A percentile compares a stretch with the other conserved stretches of the same genome.
Conservation (phyloP, 306 rosid species). For the Lupinus albus region DNA sequence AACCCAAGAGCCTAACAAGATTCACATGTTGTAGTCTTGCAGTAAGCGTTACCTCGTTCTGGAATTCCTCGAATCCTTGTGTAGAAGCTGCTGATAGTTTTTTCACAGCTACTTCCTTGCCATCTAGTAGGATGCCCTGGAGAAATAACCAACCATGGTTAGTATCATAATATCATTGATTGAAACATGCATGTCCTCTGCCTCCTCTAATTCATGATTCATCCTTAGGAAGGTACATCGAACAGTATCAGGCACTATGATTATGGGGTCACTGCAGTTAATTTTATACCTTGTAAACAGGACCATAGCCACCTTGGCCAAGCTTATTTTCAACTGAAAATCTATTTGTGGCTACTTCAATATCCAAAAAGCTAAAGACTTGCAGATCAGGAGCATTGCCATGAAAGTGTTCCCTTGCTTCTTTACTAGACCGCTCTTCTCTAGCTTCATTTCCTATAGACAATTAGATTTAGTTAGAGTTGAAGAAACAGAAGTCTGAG, state of each 20-base stretch:
- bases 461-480: background rate
- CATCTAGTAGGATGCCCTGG: slow-evolving; percentile 41
- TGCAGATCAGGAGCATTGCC: slow-evolving; percentile 39
- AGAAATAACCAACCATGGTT: background rate
- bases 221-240: background rate
- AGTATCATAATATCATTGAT: background rate
- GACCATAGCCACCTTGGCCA: slow-evolving; percentile 65
- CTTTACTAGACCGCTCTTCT: background rate
- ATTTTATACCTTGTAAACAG: slow-evolving; percentile 48
- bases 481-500: background rate
- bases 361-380: slow-evolving; percentile 31
- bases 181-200: background rate
- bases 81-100: slow-evolving; percentile 52
- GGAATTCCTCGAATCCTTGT: slow-evolving; percentile 59
- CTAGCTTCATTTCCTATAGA: background rate
- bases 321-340: slow-evolving; percentile 55
- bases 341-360: slow-evolving; percentile 40
- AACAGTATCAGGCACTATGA: background rate
- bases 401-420: slow-evolving; percentile 32
- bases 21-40: slow-evolving; percentile 59
- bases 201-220: background rate
- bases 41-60: slow-evolving; percentile 54
- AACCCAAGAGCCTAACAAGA: slow-evolving; percentile 50
- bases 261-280: background rate
- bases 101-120: slow-evolving; percentile 52